Percentiles rank a stretch among this genome's conserved stretches.
These are phyloP conservation scores for Capronia epimyces DNA, from an alignment of 2,329 filamentous ascomycete genomes.

Conservation along the genomic window DNA sequence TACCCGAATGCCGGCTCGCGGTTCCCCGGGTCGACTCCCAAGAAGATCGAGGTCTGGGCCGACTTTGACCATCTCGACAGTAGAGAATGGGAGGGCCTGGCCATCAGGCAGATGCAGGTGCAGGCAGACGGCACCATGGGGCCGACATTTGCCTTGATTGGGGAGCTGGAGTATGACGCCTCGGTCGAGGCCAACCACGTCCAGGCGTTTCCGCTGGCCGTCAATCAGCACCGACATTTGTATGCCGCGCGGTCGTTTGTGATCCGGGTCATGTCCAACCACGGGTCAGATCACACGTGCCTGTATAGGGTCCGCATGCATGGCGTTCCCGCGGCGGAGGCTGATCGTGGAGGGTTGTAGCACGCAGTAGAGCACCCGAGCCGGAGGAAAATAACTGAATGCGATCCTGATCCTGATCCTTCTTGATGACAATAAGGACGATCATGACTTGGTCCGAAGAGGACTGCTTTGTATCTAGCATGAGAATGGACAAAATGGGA, in stretches of 20 bases:
- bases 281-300: constrained; percentile 42
- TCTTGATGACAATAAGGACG: background rate
- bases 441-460: background rate
- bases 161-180: constrained; percentile 23
- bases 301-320: constrained; percentile 44
- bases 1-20: constrained; percentile 58
- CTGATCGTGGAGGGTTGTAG: background rate
- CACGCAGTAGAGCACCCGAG: background rate
- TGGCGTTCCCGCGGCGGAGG: constrained; percentile 29
- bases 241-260: constrained; percentile 36
- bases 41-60: constrained; percentile 65
- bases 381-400: background rate
- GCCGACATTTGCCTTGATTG: constrained; percentile 22
- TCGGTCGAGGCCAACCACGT: constrained; percentile 31
- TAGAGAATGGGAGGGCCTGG: constrained; percentile 19
- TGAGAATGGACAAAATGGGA: too few relatives aligned
- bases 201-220: constrained; percentile 39
- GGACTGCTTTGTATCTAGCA: too few relatives aligned
- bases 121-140: constrained; percentile 14
- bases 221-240: constrained; percentile 24
- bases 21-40: constrained; percentile 57
- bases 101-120: constrained; percentile 23
- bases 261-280: constrained; percentile 41
- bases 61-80: constrained; percentile 46
- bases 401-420: background rate